A percentile compares a stretch with the other conserved stretches of the same genome.
Evolutionary conservation across 345 rosid species (phyloP).

Genomic region (Sonneratia alba): DNA sequence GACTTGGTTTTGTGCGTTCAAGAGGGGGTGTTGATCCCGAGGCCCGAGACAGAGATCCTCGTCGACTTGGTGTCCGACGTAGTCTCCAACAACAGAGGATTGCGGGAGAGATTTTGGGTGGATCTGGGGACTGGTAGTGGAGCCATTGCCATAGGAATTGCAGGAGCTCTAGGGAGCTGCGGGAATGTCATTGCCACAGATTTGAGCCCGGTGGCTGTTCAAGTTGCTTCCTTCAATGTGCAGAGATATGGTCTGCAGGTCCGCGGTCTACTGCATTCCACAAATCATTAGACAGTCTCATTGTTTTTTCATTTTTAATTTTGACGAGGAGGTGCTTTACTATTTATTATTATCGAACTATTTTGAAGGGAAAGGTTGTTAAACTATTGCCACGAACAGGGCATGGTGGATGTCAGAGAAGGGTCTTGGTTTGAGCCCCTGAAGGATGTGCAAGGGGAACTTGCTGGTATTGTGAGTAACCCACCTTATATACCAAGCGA

Average conservation of each 20-base stretch:
- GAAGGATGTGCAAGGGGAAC: slow-evolving; percentile 49
- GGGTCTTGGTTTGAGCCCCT: slow-evolving; percentile 88
- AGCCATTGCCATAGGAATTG: slow-evolving; percentile 76
- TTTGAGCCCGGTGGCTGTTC: slow-evolving; percentile 54
- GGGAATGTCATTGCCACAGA: slow-evolving; percentile 73
- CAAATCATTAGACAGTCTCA: neutral
- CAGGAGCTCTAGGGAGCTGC: slow-evolving; percentile 24
- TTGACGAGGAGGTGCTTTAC: neutral
- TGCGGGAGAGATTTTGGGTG: slow-evolving; percentile 58
- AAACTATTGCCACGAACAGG: slow-evolving; percentile 24
- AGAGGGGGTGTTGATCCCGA: slow-evolving; percentile 88
- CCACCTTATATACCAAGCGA: slow-evolving; percentile 85
- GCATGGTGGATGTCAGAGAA: slow-evolving; percentile 45
- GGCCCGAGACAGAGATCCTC: slow-evolving; percentile 82
- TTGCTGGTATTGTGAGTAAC: slow-evolving; percentile 77
- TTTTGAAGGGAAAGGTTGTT: too few species aligned
- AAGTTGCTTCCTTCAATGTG: slow-evolving; percentile 55
- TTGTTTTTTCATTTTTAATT: neutral
- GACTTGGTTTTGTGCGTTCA: slow-evolving; percentile 73
- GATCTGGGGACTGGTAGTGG: slow-evolving; percentile 92
- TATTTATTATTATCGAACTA: too few species aligned
- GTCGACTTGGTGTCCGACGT: slow-evolving; percentile 52
- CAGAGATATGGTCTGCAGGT: slow-evolving; percentile 66
- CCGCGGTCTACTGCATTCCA: slow-evolving; percentile 7
- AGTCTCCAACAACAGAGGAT: slow-evolving; percentile 18